Base-by-base conservation (phyloP, 2,329 filamentous ascomycete species). In the Blastomyces percursus region DNA sequence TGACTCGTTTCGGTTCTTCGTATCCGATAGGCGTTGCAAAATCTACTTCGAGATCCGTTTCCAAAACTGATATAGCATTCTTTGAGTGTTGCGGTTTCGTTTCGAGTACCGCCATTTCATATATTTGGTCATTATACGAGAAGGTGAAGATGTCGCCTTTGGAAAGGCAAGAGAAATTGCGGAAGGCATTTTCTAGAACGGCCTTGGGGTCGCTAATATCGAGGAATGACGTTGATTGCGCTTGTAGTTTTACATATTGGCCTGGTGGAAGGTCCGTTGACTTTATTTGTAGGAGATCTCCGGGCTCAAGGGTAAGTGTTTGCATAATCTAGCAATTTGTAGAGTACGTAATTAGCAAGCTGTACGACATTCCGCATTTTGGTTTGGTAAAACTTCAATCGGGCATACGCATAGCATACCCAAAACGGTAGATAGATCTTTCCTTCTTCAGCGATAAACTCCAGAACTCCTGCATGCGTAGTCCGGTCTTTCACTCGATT, bases 141-240 rank as follows among this genome's bases (percentile, higher is more conserved):
- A 99, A 99, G 66, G 90, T 95, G 81, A 99, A 99, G 52, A 96
- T 82, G 72, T 99, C 94, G 66, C 91, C 92, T 71, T 92, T 90
- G 2, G 92, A 96, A 19, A 97, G 82, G 59, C 93, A 93, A 19
- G 92, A 90, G 77, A 97, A 99, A 76, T 95, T 95, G 52, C 93
- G 87, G 77, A 99, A 96, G 0, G 91, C 93, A 70, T 94, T 94
- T 77, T 99, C 94, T 38, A 99, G 85, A 14, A 99, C 94, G 50
- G 94, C 94, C 77, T 96, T 96, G 27, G 94, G 94, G 71, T 99
- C 94, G 70, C 89, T 93, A 73, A 99, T 97, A 55, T 97, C 93
- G 66, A 99, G 88, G 77, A 99, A 99, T 69, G 88, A 89, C 60
- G 89, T 86, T 27, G 90, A 92, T 77, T 99, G 94, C 0, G 94